Evolutionary conservation across 306 rosid species (phyloP), one percentile per base, ranked within the genome.

Genomic region (Leucaena leucocephala): DNA sequence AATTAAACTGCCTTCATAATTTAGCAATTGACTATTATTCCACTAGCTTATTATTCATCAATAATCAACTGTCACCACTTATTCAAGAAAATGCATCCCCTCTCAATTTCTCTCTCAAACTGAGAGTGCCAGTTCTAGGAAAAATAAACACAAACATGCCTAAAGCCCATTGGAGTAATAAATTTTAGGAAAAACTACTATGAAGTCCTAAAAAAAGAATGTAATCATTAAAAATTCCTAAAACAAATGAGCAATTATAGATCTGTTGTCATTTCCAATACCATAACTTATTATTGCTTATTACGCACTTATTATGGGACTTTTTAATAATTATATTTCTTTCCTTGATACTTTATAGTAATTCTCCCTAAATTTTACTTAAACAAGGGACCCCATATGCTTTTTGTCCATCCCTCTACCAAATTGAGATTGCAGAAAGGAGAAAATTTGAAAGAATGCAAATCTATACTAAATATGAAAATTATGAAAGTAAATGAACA

Each of bases 401-500:
- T 27, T 12, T 7, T 8, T 22, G 7, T 33, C 40, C 40, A 12
- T 61, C 38, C 27, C 11, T 55, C 67, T 12, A 4, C 2, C 67
- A 61, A 33, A 11, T 13, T 61, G 42, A 27, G n/a, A 61, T 61
- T 33, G 67, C 67, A 27, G 35, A 4, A 9, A n/a, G 27, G 27
- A 33, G 67, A 61, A 12, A 61, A 61, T 5, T 61, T 61, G 67
- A 33, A 61, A 33, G n/a, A 40, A 57, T 57, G 14, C 15, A 22
- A 13, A 59, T 27, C 66, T 39, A 27, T 63, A 15, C 39, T 54
- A 21, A 17, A 62, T 46, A 52, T 50, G 65, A 40, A 48, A 64
- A 16, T 58, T 39, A 38, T 61, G 38, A 19, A 73, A 44, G 48
- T 40, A 69, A 59, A 78, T 74, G 70, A 59, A 9, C 43, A 52